Base-by-base conservation (phyloP, 106 monocot genomes). In the Acanthochlamys bracteata region DNA sequence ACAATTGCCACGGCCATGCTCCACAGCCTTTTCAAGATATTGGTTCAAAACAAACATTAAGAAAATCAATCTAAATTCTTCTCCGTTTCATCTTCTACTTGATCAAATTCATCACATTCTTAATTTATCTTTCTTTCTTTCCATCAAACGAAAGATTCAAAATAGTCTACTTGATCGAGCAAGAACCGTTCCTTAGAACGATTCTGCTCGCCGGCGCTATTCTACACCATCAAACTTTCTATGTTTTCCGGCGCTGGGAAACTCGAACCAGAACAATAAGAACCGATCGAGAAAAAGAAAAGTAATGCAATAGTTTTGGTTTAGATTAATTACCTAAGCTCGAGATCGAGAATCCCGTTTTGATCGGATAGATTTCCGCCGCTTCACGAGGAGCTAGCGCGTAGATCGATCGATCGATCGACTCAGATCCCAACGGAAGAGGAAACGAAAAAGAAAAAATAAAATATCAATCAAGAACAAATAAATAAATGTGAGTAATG, bases 351-450 rank as follows among this genome's bases (percentile, higher is more conserved):
- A 15, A 33, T 9, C 59, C 59, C 61, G 61, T n/a, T 39, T 62
- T 23, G 61, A 62, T 62, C 61, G 61, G 61, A 62, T 40, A 41
- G 61, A 62, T 62, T 62, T 62, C 61, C 41, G 61, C 41, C 33
- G 33, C 6, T 33, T 33, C 33, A 33, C 4, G 6, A 33, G 33
- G 33, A 33, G 33, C 13, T 25, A 2, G 6, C 33, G 33, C 33
- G 33, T 33, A 33, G 33, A 33, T 33, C 33, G 33, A 33, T 60
- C 23, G 20, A 43, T 7, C 60, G 8, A 1, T 14, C 7, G 56
- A 26, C 25, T 17, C 60, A 41, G 41, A 62, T 62, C 61, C 61
- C 61, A 20, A 62, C 61, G 41, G 33, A 6, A 33, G 33, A 33
- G 33, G 6, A 33, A 33, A 33, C 1, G 33, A 33, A 33, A 3